Conservation (phyloP, 208 protist genomes). For the Leishmania arabica region DNA sequence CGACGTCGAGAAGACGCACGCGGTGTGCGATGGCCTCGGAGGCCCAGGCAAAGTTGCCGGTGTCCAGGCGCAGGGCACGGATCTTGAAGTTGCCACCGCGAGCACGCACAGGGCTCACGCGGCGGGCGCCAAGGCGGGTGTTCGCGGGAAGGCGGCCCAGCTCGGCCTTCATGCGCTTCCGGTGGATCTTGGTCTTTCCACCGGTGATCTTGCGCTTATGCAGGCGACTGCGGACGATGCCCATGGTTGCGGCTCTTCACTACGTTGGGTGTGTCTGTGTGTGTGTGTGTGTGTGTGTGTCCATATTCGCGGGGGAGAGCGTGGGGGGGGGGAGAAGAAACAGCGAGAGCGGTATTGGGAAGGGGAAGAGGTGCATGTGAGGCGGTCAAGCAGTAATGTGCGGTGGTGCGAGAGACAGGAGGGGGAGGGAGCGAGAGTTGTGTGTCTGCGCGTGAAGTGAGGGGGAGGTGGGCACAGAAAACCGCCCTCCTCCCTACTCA, state of each 20-base stretch:
- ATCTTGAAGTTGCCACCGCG: constrained; percentile 99
- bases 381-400: background rate
- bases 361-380: background rate
- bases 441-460: background rate
- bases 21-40: constrained; percentile 90
- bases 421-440: background rate
- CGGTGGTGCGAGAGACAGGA: background rate
- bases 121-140: constrained; percentile 95
- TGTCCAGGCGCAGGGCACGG: constrained; percentile 98
- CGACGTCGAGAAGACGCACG: constrained; percentile 98
- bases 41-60: constrained; percentile 98
- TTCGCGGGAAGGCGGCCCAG: constrained; percentile 96
- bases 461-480: background rate
- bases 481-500: background rate
- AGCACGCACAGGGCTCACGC: constrained; percentile 95
- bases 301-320: background rate
- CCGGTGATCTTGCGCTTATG: constrained; percentile 99
- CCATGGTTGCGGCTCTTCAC: constrained; percentile 74
- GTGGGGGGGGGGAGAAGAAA: no score
- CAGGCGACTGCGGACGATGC: constrained; percentile 97
- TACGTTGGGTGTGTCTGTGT: background rate
- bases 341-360: background rate
- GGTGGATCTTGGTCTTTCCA: constrained; percentile 94
- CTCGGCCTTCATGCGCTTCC: constrained; percentile 97
- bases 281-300: background rate